Conservation (phyloP, 768 basidiomycete genomes). For the Clitopilus hobsonii region DNA sequence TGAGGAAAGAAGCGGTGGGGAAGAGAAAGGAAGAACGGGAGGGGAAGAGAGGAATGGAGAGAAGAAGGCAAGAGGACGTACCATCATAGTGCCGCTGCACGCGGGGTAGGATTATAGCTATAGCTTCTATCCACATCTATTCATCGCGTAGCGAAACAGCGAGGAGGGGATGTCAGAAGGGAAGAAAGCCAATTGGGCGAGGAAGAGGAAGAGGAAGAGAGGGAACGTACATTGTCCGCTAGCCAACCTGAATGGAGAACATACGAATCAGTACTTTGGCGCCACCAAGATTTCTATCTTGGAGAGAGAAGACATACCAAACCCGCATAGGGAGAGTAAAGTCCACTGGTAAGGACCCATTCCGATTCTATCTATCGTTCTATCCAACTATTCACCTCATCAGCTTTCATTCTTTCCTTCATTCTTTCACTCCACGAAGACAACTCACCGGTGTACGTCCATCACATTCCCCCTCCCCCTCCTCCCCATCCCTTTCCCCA, state of each 20-base stretch:
- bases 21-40: no score
- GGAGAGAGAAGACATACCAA: no score
- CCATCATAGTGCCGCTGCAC: conserved; percentile 88
- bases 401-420: background rate
- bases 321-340: conserved; percentile 78
- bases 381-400: conserved; percentile 48
- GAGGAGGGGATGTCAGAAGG: conserved; percentile 14
- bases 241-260: conserved; percentile 64
- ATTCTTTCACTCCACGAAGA: background rate
- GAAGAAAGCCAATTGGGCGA: no score
- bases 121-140: conserved; percentile 91
- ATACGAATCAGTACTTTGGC: background rate
- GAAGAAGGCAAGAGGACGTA: no score
- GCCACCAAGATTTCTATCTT: no score
- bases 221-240: conserved; percentile 90
- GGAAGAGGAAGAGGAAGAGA: no score
- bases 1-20: no score
- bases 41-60: no score
- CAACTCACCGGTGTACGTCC: conserved; percentile 43
- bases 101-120: conserved; percentile 93
- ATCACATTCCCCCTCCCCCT: conserved; percentile 25
- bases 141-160: conserved; percentile 19
- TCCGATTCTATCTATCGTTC: conserved; percentile 85
- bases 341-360: conserved; percentile 91
- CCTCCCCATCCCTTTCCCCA: conserved; percentile 20